Base-by-base conservation (phyloP, 1,139 yeast genomes). In the Pichia norvegensis region DNA sequence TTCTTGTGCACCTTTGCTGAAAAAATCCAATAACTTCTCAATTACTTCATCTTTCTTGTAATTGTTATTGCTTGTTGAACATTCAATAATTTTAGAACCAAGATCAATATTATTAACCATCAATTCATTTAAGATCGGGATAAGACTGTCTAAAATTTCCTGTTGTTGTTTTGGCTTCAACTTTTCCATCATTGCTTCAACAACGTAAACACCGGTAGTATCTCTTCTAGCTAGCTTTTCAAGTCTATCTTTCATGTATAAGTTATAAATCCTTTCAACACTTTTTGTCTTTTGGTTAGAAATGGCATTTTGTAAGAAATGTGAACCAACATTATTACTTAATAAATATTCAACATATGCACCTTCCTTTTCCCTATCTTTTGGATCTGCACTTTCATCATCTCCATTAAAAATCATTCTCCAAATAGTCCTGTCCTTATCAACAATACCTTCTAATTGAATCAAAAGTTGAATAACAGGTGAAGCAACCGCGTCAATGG, bases 321-420 rank as follows among this genome's bases (percentile, higher is more conserved):
- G 97, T 1, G 95, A 83, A 1, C 97, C 98, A 16, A 88, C 87
- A 1, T 95, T 73, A 59, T 90, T 96, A 7, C 94, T 81, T 43
- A 90, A 67, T 47, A 90, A 70, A 60, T 85, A 85, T 61, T 88
- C 96, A 36, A 88, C 82, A 62, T 84, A 88, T 1, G 92, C 78
- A 53, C 78, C 88, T 61, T 88, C 95, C 48, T 79, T 76, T 0
- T 78, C 55, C 47, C 82, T 81, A 46, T 68, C 73, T 27, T 52
- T 52, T 10, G 51, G 48, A 39, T 57, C 59, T 33, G 69, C 71
- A 45, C 62, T 56, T 21, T 40, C 48, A 35, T 46, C 29, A 38
- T 47, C 52, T 38, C 50, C 48, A 47, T 67, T 61, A 62, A 78
- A 76, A 9, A 76, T 62, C 42, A 66, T 63, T 57, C 79, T 79